These are phyloP conservation scores for Epithele typhae DNA, from an alignment of 768 basidiomycete genomes.

Conservation along the genomic window DNA sequence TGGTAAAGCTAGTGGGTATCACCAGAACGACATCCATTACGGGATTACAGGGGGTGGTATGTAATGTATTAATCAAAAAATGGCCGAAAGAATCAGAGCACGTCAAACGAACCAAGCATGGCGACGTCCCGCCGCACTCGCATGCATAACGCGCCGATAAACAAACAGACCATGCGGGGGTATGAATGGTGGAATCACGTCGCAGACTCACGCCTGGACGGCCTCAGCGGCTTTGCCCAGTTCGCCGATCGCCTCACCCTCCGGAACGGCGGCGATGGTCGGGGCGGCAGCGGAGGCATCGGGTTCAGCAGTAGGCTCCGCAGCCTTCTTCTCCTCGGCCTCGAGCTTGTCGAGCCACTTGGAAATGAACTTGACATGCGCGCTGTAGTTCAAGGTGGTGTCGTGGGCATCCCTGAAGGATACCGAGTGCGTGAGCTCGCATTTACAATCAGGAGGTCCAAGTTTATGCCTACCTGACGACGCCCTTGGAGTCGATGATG, in stretches of 20 bases:
- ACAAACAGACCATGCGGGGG: too few relatives aligned
- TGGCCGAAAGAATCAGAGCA: too few relatives aligned
- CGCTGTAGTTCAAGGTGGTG: conserved; percentile 56
- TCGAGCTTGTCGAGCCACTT: conserved; percentile 58
- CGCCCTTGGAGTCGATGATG: conserved; percentile 68
- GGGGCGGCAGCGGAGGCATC: background rate
- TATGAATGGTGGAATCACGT: too few relatives aligned
- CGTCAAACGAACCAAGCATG: too few relatives aligned
- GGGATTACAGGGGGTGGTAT: background rate
- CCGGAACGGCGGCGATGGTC: conserved; percentile 7
- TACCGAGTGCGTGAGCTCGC: conserved; percentile 2
- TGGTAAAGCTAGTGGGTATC: background rate
- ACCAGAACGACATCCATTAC: background rate
- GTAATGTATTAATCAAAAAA: background rate
- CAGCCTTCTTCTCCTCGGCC: conserved; percentile 31
- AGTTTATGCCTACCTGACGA: conserved; percentile 47
- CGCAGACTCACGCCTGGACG: conserved; percentile 8
- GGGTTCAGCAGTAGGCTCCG: conserved; percentile 6
- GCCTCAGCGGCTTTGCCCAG: conserved; percentile 12
- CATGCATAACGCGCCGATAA: too few relatives aligned
- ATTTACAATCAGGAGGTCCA: background rate
- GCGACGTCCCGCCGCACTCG: too few relatives aligned
- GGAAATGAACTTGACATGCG: conserved; percentile 68
- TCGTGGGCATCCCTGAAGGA: conserved; percentile 51
- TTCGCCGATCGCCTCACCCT: conserved; percentile 5